phyloP scores from a whole-genome alignment of 2,329 filamentous ascomycete species.

The Colletotrichum chrysophilum region DNA sequence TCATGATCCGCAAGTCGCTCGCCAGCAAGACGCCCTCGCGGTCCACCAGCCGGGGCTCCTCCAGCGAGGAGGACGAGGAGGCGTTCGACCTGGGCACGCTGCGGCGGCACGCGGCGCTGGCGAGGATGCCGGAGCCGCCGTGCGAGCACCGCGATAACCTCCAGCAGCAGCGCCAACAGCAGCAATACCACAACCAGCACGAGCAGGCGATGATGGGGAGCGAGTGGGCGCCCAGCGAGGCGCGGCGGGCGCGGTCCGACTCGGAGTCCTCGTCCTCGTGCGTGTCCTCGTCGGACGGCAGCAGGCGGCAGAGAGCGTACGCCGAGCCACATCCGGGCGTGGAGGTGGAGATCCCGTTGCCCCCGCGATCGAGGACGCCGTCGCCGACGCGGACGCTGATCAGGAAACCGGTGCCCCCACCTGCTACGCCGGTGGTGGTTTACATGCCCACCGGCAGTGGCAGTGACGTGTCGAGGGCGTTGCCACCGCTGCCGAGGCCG shows the following conservation, averaged over 20 bases:
- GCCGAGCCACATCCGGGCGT: slow-evolving; percentile 1
- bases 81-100: not conserved
- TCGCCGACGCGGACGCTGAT: not conserved
- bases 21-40: slow-evolving; percentile 18
- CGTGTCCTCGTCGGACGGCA: not conserved
- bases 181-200: not conserved
- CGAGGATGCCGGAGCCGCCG: not conserved
- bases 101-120: not conserved
- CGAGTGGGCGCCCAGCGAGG: not conserved
- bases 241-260: not conserved
- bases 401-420: not conserved
- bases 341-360: slow-evolving; percentile 6
- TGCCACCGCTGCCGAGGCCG: not conserved
- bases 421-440: not conserved
- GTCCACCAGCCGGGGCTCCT: not conserved
- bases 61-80: not conserved
- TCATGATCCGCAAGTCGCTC: slow-evolving; percentile 51
- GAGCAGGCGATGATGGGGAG: not conserved
- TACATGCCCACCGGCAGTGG: not conserved
- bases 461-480: not conserved
- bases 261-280: not conserved
- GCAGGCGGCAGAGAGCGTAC: not conserved
- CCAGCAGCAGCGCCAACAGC: not conserved
- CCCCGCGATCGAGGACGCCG: slow-evolving; percentile 1
- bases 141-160: not conserved